These are phyloP conservation scores for Aspergillus clavatus DNA, from an alignment of 2,329 filamentous ascomycete species.

Conservation along the genomic window DNA sequence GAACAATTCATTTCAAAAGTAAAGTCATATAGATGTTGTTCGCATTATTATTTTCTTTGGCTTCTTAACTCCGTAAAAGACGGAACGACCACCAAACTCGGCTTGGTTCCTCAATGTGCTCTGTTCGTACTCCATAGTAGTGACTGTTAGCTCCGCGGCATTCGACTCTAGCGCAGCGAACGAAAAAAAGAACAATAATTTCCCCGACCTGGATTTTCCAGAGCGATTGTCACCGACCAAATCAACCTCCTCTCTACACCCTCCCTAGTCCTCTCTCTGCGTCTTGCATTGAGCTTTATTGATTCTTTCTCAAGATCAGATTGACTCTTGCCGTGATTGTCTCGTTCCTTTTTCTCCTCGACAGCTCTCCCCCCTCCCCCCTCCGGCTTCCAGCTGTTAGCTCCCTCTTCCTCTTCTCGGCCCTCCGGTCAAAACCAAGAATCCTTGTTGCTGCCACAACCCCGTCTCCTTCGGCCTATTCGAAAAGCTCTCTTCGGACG, in stretches of 20 bases:
- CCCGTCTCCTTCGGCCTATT: neutral
- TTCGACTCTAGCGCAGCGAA: neutral
- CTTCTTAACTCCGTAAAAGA: too few species aligned
- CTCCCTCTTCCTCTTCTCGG: neutral
- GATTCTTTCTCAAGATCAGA: neutral
- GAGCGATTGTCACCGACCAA: conserved; percentile 3
- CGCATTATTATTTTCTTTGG: too few species aligned
- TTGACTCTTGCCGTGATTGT: neutral
- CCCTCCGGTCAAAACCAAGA: neutral
- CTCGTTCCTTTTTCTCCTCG: neutral
- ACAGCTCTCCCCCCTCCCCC: too few species aligned
- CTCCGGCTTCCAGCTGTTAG: too few species aligned
- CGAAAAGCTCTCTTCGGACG: neutral
- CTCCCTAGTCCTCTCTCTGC: conserved; percentile 8
- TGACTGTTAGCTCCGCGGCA: neutral
- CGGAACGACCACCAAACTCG: too few species aligned
- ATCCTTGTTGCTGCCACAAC: neutral
- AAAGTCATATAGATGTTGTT: too few species aligned
- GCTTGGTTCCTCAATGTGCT: too few species aligned
- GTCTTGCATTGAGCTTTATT: neutral
- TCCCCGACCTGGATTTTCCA: neutral
- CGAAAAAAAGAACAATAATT: neutral
- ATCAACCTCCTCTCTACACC: conserved; percentile 1
- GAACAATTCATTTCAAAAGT: too few species aligned
- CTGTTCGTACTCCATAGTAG: too few species aligned